phyloP scores from a whole-genome alignment of 495 filamentous ascomycete species.

The Penicillium mononematosum region DNA sequence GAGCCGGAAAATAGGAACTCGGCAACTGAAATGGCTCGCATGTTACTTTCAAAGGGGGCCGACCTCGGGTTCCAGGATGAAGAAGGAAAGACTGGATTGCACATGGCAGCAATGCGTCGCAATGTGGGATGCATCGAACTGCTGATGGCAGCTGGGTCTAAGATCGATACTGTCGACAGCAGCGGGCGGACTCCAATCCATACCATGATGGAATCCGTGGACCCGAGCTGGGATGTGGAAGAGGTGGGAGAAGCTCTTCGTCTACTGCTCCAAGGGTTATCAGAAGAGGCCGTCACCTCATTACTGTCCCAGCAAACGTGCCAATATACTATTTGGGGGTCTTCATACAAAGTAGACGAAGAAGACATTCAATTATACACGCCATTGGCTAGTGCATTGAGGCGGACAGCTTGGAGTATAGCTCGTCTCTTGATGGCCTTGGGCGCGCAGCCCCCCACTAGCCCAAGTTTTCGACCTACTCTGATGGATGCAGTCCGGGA shows the following conservation, averaged over 20 bases:
- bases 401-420: background rate
- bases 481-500: background rate
- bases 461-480: background rate
- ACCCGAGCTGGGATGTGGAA: background rate
- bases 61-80: background rate
- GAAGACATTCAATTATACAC: background rate
- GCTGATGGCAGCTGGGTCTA: background rate
- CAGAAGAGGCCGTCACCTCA: background rate
- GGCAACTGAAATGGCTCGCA: background rate
- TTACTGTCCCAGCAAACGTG: background rate
- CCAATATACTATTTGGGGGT: background rate
- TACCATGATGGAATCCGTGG: background rate
- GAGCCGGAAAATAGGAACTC: background rate
- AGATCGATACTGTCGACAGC: background rate
- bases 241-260: background rate
- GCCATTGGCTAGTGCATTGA: background rate
- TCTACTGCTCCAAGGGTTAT: background rate
- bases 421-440: background rate
- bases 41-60: background rate
- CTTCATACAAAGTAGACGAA: too few relatives aligned
- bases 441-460: background rate
- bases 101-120: background rate
- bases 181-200: background rate
- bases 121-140: background rate
- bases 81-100: background rate